Evolutionary conservation across 768 basidiomycete genomes (phyloP).

Genomic region (Mycena filopes): DNA sequence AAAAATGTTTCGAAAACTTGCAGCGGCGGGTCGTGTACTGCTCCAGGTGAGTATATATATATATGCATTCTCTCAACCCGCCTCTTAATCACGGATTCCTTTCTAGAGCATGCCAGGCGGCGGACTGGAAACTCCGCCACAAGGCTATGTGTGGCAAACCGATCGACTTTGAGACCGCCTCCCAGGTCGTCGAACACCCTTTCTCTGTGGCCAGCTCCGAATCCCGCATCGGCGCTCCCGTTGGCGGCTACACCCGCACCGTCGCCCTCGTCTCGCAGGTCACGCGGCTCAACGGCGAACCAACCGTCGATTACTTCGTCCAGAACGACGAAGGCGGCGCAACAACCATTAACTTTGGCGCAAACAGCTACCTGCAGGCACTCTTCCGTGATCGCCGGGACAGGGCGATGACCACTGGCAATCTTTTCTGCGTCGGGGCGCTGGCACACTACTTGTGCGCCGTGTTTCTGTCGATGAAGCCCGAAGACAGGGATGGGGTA

Average conservation of each 20-base stretch:
- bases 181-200: not conserved
- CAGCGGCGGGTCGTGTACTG: constrained; percentile 28
- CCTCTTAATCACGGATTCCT: not conserved
- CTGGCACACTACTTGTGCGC: constrained; percentile 12
- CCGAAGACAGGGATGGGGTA: not conserved
- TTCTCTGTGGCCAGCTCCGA: not conserved
- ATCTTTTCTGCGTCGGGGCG: not conserved
- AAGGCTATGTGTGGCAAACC: constrained; percentile 9
- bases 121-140: constrained; percentile 13
- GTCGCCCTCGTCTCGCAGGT: constrained; percentile 8
- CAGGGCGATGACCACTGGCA: constrained; percentile 12
- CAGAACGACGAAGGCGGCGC: not conserved
- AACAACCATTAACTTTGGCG: not conserved
- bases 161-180: not conserved
- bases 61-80: not conserved
- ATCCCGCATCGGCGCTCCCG: constrained; percentile 1
- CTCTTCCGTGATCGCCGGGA: not conserved
- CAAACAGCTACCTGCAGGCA: not conserved
- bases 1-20: constrained; percentile 18
- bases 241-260: constrained; percentile 9
- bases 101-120: constrained; percentile 12
- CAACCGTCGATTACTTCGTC: not conserved
- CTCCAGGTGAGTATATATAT: constrained; percentile 19
- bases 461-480: not conserved
- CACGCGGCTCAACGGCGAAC: not conserved